Conservation (phyloP, 306 rosid species). For the Coriaria nepalensis region DNA sequence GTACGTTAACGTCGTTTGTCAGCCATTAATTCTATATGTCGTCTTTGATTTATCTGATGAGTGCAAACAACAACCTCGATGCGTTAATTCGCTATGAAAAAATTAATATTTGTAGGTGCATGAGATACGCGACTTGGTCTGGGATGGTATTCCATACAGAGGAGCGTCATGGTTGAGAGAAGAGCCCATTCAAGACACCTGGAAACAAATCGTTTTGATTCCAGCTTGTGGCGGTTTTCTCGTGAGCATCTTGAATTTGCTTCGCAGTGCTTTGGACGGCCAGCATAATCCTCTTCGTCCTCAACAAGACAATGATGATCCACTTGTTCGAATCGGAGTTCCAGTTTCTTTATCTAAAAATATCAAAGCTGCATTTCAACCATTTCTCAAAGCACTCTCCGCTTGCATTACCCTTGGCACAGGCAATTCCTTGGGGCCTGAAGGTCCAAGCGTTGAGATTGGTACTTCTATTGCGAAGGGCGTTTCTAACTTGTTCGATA, state of each 20-base stretch:
- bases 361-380: conserved; percentile 37
- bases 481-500: conserved; percentile 33
- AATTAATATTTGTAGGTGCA: conserved; percentile 32
- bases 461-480: conserved; percentile 79
- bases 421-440: conserved; percentile 84
- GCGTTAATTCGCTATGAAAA: too few species aligned
- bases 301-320: background rate
- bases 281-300: conserved; percentile 5
- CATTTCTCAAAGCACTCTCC: conserved; percentile 60
- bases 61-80: too few species aligned
- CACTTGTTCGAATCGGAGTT: conserved; percentile 11
- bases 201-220: conserved; percentile 61
- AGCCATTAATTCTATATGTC: too few species aligned
- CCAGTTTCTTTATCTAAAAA: conserved; percentile 17
- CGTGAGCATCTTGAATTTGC: conserved; percentile 38
- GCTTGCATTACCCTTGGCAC: conserved; percentile 80
- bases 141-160: conserved; percentile 72
- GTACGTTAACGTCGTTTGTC: too few species aligned
- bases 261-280: conserved; percentile 24
- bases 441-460: conserved; percentile 88
- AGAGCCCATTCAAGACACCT: conserved; percentile 34
- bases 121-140: conserved; percentile 58
- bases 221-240: conserved; percentile 66
- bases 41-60: too few species aligned
- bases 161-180: conserved; percentile 87